phyloP scores from a whole-genome alignment of 345 rosid genomes.

The Citrus trifoliata region DNA sequence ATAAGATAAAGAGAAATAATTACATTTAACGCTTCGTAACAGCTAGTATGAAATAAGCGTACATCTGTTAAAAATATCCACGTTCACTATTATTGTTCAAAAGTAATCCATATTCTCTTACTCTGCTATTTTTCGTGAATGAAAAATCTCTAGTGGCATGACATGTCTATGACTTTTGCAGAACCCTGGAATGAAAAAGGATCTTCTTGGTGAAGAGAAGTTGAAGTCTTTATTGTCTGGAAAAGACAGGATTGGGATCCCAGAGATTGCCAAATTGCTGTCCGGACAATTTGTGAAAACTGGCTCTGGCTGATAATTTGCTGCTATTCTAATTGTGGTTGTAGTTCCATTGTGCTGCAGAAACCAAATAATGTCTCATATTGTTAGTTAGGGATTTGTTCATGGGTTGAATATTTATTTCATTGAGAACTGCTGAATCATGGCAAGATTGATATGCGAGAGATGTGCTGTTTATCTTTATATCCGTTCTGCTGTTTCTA shows the following conservation, averaged over 20 bases:
- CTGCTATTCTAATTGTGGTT: not conserved
- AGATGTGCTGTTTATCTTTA: not conserved
- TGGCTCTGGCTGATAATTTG: not conserved
- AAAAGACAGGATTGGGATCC: constrained; percentile 35
- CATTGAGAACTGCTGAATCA: not conserved
- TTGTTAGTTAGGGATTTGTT: not conserved
- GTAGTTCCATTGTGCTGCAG: not conserved
- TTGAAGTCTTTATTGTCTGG: constrained; percentile 36
- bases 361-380: not conserved
- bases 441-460: not conserved
- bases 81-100: not conserved
- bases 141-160: not conserved
- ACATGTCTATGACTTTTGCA: constrained; percentile 8
- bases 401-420: not conserved
- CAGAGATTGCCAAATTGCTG: constrained; percentile 40
- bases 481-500: not conserved
- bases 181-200: constrained; percentile 44
- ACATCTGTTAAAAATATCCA: not conserved
- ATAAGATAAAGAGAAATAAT: too few species aligned
- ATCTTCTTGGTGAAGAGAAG: constrained; percentile 31
- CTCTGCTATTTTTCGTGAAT: not conserved
- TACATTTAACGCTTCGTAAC: not conserved
- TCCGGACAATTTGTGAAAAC: constrained; percentile 28
- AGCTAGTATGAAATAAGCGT: not conserved
- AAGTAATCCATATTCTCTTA: not conserved